Evolutionary conservation across 441 rosid species (phyloP), one percentile per base, ranked within the genome.

Genomic region (Eutrema salsugineum): DNA sequence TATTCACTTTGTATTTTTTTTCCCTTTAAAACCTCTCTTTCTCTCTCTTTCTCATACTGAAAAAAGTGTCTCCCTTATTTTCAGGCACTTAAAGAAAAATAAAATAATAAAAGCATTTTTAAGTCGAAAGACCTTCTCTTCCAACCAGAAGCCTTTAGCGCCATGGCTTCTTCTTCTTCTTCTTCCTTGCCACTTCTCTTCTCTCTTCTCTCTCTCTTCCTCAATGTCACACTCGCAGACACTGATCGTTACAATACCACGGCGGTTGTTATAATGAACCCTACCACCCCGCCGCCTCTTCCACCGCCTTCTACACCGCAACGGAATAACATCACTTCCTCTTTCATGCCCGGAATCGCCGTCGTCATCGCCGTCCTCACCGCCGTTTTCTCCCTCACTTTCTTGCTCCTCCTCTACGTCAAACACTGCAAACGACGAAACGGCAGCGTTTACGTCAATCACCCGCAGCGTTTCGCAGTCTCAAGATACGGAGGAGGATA

Each of bases 381-480:
- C 24, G 80, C 86, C 20, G 32, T 86, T 32, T 91, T 89, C 77
- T 89, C 93, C n/a, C 43, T 89, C 16, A 91, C 88, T 8, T 88
- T 93, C 54, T 88, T 93, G n/a, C 72, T 93, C 8, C 88, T 93
- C 27, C 93, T 91, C 53, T 93, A 93, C 68, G 85, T 85, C 58
- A 88, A 82, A 81, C 97, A 89, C 85, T 91, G 97, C 75, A 85
- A 83, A 62, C 80, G 71, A 11, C 50, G 67, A 40, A 43, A 39
- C 65, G 68, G 35, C 54, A 39, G 17, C 78, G 55, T n/a, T 58
- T 69, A 76, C 59, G 27, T 57, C 5, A 65, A 64, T 54, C 36
- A 65, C 19, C 43, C 64, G 53, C 78, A 68, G 58, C 63, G 75
- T 63, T 59, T 46, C 54, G 38, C 72, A 11, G 20, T 63, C 16